These are phyloP conservation scores for Physcomitrium patens DNA, from an alignment of 225 moss, liverwort and hornwort genomes.

Conservation along the genomic window DNA sequence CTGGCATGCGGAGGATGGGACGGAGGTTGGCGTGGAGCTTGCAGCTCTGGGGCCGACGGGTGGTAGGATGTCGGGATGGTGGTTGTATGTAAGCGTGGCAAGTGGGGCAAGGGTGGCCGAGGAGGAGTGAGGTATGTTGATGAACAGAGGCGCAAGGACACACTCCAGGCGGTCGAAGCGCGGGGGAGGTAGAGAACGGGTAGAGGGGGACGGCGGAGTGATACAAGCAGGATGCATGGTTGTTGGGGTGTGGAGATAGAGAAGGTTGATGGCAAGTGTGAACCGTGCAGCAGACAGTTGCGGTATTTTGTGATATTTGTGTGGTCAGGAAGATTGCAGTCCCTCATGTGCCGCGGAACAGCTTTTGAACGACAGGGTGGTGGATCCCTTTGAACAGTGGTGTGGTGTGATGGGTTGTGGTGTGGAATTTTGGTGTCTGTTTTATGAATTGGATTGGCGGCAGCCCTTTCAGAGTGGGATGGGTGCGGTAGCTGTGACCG, in stretches of 20 bases:
- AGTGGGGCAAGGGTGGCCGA: conserved; percentile 46
- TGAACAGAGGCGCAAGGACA: conserved; percentile 41
- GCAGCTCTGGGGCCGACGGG: conserved; percentile 27
- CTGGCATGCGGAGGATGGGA: conserved; percentile 46
- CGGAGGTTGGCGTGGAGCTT: conserved; percentile 40
- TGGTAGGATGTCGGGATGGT: conserved; percentile 45
- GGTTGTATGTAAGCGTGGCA: conserved; percentile 49
- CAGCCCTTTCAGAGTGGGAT: too few species aligned
- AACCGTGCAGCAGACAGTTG: conserved; percentile 32
- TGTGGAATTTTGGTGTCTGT: too few species aligned
- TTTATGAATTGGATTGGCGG: too few species aligned
- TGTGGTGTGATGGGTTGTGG: not conserved
- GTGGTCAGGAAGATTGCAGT: conserved; percentile 38
- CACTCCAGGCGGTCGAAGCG: conserved; percentile 38
- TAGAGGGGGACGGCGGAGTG: conserved; percentile 37
- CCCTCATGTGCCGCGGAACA: conserved; percentile 36
- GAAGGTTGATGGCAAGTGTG: conserved; percentile 43
- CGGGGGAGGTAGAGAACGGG: conserved; percentile 45
- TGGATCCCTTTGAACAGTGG: conserved; percentile 34
- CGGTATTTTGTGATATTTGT: conserved; percentile 19
- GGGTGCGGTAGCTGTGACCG: too few species aligned
- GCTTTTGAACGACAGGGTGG: conserved; percentile 34
- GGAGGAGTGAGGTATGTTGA: conserved; percentile 39
- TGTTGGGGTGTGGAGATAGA: conserved; percentile 36
- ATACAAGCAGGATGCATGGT: conserved; percentile 36